These are phyloP conservation scores for Rhizopus delemar DNA, from an alignment of 371 early-diverging fungal genomes.

Conservation along the genomic window DNA sequence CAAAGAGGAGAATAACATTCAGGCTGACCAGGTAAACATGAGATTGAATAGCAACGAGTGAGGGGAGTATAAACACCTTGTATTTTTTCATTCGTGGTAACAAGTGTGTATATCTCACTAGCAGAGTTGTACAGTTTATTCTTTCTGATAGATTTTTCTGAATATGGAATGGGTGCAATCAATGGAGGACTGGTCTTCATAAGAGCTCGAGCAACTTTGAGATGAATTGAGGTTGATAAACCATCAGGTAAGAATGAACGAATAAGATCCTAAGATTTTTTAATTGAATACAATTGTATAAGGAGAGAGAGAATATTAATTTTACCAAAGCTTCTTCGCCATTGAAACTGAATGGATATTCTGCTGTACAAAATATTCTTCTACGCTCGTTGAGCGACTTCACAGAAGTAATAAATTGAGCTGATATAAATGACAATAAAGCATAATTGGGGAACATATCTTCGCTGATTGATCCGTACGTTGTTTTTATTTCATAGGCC, in stretches of 20 bases:
- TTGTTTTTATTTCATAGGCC: slow-evolving; percentile 13
- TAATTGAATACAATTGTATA: slow-evolving; percentile 15
- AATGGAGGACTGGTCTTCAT: slow-evolving; percentile 43
- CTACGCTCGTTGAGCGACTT: slow-evolving; percentile 29
- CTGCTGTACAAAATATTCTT: slow-evolving; percentile 44
- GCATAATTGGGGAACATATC: slow-evolving; percentile 28
- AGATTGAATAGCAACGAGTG: slow-evolving; percentile 35
- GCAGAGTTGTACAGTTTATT: slow-evolving; percentile 41
- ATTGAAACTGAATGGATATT: slow-evolving; percentile 50
- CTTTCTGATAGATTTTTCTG: slow-evolving; percentile 45
- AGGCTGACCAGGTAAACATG: slow-evolving; percentile 37
- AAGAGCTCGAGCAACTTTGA: slow-evolving; percentile 37
- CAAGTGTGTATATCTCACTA: slow-evolving; percentile 46
- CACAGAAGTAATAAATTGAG: slow-evolving; percentile 27
- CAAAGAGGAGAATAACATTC: slow-evolving; percentile 49
- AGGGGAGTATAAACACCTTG: slow-evolving; percentile 36
- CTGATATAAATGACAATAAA: slow-evolving; percentile 36
- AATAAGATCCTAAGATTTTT: slow-evolving; percentile 26
- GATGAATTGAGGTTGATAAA: slow-evolving; percentile 35
- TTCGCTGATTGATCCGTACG: neutral
- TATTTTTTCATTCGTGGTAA: slow-evolving; percentile 34
- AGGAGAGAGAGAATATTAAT: neutral
- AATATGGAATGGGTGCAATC: slow-evolving; percentile 45
- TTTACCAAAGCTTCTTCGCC: slow-evolving; percentile 52
- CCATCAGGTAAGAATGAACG: slow-evolving; percentile 17